Evolutionary conservation across 2,329 filamentous ascomycete genomes (phyloP), one percentile per base, ranked within the genome.

Genomic region (Pseudogymnoascus sp.): DNA sequence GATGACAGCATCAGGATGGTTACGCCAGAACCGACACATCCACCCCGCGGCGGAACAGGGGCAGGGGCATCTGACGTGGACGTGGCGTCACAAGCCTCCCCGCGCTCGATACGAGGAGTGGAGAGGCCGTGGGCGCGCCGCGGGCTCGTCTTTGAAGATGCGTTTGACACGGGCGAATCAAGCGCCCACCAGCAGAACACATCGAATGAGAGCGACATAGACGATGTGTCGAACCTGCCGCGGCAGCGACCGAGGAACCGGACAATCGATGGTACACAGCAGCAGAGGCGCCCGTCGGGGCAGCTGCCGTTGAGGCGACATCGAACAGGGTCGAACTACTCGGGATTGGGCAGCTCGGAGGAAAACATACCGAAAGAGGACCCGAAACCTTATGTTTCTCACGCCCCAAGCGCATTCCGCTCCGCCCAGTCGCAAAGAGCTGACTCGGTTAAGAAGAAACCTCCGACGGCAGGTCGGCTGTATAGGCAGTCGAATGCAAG

Each of bases 61-160:
- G 50, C 50, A 56, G 50, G 50, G 50, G 28, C 50, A 33, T 14
- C 50, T 56, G 28, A 56, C 28, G 28, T 56, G 26, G 50, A 33
- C 60, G 50, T 56, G 28, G 78, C 79, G 61, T 73, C 78, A 56
- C 78, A 80, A 62, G 77, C 74, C 41, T 82, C 81, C 31, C 81
- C 81, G 28, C 75, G 80, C 61, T 77, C 79, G 31, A 79, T 80
- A 67, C 75, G 76, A 12, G 77, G 75, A 60, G 74, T 75, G 60
- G 76, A 79, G 62, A 76, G 74, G 65, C 70, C 72, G 3, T 71
- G 64, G 60, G 69, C 72, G 41, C 66, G 84, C 63, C 78, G 84
- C 38, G 85, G 84, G 64, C 77, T 86, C 53, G 82, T 87, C 46
- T 88, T 88, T 70, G 79, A 84, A 66, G 84, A 87, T 65, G 78